Evolutionary conservation across 73 alveolate genomes (phyloP).

Genomic region (Effrenium voratum): DNA sequence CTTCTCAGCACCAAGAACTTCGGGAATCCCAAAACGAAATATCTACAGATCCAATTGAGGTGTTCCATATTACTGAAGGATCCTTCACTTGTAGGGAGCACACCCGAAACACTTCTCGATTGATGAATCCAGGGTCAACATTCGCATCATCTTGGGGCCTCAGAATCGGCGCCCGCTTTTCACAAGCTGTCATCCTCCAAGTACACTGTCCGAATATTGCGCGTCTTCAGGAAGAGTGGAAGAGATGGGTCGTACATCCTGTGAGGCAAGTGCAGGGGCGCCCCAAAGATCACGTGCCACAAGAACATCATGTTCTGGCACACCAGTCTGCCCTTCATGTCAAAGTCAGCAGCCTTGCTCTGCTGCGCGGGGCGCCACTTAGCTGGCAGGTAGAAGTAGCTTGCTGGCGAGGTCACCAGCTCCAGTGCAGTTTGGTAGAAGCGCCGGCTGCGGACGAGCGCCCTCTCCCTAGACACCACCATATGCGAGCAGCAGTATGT

Average conservation of each 20-base stretch:
- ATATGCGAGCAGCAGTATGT: slow-evolving; percentile 84
- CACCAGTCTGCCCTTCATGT: slow-evolving; percentile 62
- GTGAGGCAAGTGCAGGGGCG: slow-evolving; percentile 47
- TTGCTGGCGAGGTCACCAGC: slow-evolving; percentile 43
- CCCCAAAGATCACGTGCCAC: slow-evolving; percentile 72
- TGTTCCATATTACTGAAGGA: too few species aligned
- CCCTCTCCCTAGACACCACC: slow-evolving; percentile 43
- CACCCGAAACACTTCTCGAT: too few species aligned
- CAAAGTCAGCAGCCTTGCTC: neutral
- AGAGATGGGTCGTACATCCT: slow-evolving; percentile 80
- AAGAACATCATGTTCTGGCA: slow-evolving; percentile 86
- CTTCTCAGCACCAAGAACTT: too few species aligned
- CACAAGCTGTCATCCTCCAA: slow-evolving; percentile 50
- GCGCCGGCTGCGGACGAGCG: slow-evolving; percentile 11
- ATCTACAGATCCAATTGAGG: too few species aligned
- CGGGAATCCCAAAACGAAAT: too few species aligned
- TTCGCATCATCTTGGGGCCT: too few species aligned
- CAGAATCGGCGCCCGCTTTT: too few species aligned
- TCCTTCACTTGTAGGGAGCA: too few species aligned
- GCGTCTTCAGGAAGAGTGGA: slow-evolving; percentile 84
- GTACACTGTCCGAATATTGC: slow-evolving; percentile 84
- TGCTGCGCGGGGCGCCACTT: slow-evolving; percentile 31
- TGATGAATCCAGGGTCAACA: too few species aligned
- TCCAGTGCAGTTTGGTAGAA: slow-evolving; percentile 54
- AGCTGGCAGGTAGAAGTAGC: slow-evolving; percentile 61